These are phyloP conservation scores for Penicillium hesseltinei DNA, from an alignment of 2,329 filamentous ascomycete species.

Conservation along the genomic window DNA sequence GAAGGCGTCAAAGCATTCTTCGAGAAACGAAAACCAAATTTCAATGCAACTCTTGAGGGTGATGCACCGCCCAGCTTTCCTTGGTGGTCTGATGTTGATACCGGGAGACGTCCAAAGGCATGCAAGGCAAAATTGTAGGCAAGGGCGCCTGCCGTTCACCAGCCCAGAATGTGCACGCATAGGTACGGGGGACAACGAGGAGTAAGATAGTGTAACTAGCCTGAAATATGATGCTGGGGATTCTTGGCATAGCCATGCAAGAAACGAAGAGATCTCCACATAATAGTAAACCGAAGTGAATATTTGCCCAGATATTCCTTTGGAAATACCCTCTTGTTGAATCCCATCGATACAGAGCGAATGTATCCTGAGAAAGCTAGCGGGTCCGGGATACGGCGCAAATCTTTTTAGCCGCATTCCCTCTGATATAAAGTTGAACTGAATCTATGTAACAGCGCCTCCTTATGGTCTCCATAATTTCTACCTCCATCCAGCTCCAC, in stretches of 20 bases:
- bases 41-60: not conserved
- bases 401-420: not conserved
- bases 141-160: not conserved
- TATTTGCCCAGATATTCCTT: not conserved
- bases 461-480: not conserved
- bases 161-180: not conserved
- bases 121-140: constrained; percentile 1
- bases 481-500: not conserved
- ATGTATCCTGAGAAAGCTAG: not conserved
- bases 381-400: not conserved
- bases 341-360: not conserved
- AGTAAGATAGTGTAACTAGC: no score
- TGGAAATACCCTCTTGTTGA: not conserved
- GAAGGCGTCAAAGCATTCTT: constrained; percentile 6
- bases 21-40: constrained; percentile 4
- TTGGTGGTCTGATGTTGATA: constrained; percentile 9
- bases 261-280: not conserved
- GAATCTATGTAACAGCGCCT: not conserved
- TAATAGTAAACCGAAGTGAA: not conserved
- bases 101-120: not conserved
- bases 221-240: not conserved
- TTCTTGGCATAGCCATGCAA: not conserved
- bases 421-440: not conserved
- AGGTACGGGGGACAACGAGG: not conserved
- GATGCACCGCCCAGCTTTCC: constrained; percentile 8